Evolutionary conservation across 2,329 filamentous ascomycete genomes (phyloP), one percentile per base, ranked within the genome.

Genomic region (Ceratocystis cubensis): DNA sequence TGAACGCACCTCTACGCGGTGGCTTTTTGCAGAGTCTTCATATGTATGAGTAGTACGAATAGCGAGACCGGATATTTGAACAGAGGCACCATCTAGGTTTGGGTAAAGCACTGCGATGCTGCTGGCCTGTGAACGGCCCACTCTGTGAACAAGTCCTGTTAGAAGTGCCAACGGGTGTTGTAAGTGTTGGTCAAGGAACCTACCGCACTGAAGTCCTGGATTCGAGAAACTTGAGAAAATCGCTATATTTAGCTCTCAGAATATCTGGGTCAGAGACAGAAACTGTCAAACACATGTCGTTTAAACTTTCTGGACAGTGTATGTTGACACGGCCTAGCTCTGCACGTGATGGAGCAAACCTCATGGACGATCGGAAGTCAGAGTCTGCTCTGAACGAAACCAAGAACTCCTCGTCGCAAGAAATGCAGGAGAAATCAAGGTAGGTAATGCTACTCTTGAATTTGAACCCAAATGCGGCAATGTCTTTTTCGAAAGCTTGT

Each of bases 391-490:
- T 41, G 33, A 62, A 59, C 41, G 65, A 63, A 17, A 66, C 48
- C 22, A 66, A 48, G 37, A 66, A 59, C 25, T 56, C 33, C 8
- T 63, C 61, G 3, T 41, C 61, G 3, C 44, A 44, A 28, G 46
- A 63, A 48, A 30, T 22, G 37, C 65, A 66, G 15, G 65, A 66
- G 46, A 66, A 66, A 22, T 66, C 65, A 37, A 63, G 41, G 44
- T 57, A 66, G 3, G 61, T 66, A 17, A 37, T 66, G 22, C 46
- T 59, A 20, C 13, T 57, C 37, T 46, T 44, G n/a, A 53, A 66
- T 15, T 33, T 48, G 30, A 61, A 64, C 13, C 48, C 30, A 3
- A 63, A 22, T 2, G n/a, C 22, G 4, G 10, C 53, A n/a, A 64
- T 30, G 6, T 46, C 5, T 5, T n/a, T 10, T 33, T 66, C 65